Conservation (phyloP, 495 filamentous ascomycete genomes). For the Acidiella bohemica region DNA sequence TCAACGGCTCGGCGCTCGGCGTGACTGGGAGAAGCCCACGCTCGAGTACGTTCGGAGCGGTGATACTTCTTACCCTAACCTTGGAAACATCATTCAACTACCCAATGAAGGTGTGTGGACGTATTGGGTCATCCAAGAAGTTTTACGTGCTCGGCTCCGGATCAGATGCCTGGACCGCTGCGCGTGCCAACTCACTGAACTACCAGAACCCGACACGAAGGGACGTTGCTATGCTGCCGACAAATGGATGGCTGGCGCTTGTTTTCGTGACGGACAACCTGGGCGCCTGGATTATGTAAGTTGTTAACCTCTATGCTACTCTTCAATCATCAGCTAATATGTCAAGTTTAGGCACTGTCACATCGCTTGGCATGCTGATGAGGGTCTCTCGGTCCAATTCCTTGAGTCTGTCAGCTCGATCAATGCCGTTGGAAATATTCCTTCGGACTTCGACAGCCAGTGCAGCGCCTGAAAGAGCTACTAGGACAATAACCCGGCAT, state of each 20-base stretch:
- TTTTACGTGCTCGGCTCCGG: conserved; percentile 26
- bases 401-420: conserved; percentile 12
- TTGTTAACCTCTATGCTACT: too few relatives aligned
- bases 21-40: conserved; percentile 30
- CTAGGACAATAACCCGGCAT: conserved; percentile 8
- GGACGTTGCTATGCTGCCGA: conserved; percentile 24
- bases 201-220: conserved; percentile 23
- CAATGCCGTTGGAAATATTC: neutral
- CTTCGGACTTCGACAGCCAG: conserved; percentile 5
- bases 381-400: conserved; percentile 18
- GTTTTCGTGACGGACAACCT: conserved; percentile 17
- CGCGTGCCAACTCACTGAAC: conserved; percentile 16
- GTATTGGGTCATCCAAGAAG: conserved; percentile 28
- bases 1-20: conserved; percentile 28
- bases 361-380: conserved; percentile 14
- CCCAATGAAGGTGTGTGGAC: conserved; percentile 27
- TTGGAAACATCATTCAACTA: conserved; percentile 27
- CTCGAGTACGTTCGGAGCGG: conserved; percentile 24
- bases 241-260: conserved; percentile 23
- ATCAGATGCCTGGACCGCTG: conserved; percentile 13
- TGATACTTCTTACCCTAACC: conserved; percentile 23
- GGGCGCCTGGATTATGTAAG: conserved; percentile 28
- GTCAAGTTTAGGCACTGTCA: conserved; percentile 2
- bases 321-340: too few relatives aligned
- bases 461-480: conserved; percentile 17